Evolutionary conservation across 2,329 filamentous ascomycete genomes (phyloP), one percentile per base, ranked within the genome.

Genomic region (Aulographum hederae): DNA sequence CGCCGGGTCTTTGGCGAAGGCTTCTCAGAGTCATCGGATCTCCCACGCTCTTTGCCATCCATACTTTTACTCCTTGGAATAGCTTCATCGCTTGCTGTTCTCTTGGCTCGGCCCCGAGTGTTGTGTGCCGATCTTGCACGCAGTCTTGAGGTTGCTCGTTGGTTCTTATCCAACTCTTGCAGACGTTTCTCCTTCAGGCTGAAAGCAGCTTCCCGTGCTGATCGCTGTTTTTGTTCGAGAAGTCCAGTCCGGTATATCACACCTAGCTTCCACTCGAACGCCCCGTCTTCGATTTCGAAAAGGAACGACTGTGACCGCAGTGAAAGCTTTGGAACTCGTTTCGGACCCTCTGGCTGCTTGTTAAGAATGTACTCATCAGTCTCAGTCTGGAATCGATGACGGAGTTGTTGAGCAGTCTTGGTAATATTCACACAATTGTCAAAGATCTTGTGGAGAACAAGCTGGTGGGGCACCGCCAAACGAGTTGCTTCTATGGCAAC

Each of bases 191-290:
- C 67, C 51, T 98, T 98, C 36, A 92, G 61, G 11, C 73, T 63
- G 53, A 91, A 95, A 0, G 86, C 86, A 40, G 92, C 82, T 50
- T 93, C 82, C 27, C 89, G 73, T 4, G 86, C 85, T 33, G 92
- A 60, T 14, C 89, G 70, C 51, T 95, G 89, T 48, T 77, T 75
- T 52, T 95, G 86, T 51, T 98, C 89, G 34, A 85, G 61, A 14
- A 86, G 65, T 1, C 91, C 89, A 28, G 81, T 72, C 19, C 86
- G 74, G 51, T 95, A 98, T 32, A 98, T 98, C 46, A 84, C 74
- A 12, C 85, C 82, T 6, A 98, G 61, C 49, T 94, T 95, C 80
- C 85, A 98, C 51, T 98, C 89, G 45, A 98, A 98, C 0, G 81
- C 77, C 31, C 89, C 86, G 49, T 98, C 89, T 54, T 98, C 89